phyloP scores from a whole-genome alignment of 768 basidiomycete genomes.

The Chlorophyllum brunneum region DNA sequence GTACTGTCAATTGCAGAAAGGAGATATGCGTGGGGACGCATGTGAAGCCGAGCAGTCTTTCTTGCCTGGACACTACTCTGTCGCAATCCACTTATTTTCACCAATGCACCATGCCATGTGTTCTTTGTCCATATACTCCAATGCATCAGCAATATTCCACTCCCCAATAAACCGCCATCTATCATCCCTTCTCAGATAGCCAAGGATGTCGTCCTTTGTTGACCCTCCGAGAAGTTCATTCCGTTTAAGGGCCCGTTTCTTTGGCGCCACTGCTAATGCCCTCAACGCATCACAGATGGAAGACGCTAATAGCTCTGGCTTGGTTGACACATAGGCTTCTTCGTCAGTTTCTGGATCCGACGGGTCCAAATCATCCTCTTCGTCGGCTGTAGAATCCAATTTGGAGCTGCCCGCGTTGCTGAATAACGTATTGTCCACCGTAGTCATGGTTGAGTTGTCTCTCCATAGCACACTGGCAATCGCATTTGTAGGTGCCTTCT shows the following conservation, averaged over 20 bases:
- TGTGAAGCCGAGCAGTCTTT: too few species aligned
- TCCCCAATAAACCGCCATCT: constrained; percentile 62
- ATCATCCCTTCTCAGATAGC: constrained; percentile 49
- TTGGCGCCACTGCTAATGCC: neutral
- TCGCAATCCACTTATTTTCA: constrained; percentile 38
- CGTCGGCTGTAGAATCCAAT: constrained; percentile 19
- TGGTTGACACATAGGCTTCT: constrained; percentile 65
- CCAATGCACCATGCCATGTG: constrained; percentile 34
- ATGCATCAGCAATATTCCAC: constrained; percentile 61
- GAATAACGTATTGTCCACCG: constrained; percentile 27
- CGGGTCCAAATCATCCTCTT: constrained; percentile 40
- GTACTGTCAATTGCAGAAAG: too few species aligned
- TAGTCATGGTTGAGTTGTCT: constrained; percentile 22
- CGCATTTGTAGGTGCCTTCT: constrained; percentile 5
- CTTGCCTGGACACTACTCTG: constrained; percentile 16
- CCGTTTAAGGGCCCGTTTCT: constrained; percentile 14
- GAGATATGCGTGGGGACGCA: too few species aligned
- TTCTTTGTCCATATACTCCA: constrained; percentile 41
- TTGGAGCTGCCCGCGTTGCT: constrained; percentile 17
- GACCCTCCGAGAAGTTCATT: constrained; percentile 21
- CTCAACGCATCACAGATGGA: constrained; percentile 29
- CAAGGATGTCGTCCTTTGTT: constrained; percentile 43
- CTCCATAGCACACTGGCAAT: constrained; percentile 49
- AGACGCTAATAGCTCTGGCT: constrained; percentile 43
- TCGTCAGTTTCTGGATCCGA: constrained; percentile 63